Conservation (phyloP, 805 yeast species). For the Komagataella mondaviorum region DNA sequence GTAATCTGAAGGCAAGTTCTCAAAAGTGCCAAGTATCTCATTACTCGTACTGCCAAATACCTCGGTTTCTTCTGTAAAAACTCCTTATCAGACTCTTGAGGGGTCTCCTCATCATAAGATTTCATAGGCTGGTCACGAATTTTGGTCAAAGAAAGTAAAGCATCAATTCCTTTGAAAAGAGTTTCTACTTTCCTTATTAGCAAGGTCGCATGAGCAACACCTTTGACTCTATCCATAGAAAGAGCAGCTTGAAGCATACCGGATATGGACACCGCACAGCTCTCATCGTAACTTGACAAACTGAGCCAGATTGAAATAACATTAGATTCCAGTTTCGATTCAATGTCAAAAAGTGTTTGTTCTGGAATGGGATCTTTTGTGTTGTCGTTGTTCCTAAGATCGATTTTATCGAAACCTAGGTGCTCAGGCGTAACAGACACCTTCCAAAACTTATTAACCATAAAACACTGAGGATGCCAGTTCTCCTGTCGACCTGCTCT, state of each 20-base stretch:
- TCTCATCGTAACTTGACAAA: slow-evolving; percentile 80
- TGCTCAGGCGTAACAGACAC: slow-evolving; percentile 57
- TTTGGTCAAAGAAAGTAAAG: slow-evolving; percentile 18
- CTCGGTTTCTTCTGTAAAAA: slow-evolving; percentile 54
- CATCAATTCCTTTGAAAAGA: slow-evolving; percentile 64
- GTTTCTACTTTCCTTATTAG: slow-evolving; percentile 65
- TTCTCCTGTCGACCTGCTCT: slow-evolving; percentile 87
- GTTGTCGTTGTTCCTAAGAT: neutral
- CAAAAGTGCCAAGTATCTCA: slow-evolving; percentile 75
- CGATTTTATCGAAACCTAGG: slow-evolving; percentile 25
- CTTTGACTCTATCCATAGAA: slow-evolving; percentile 51
- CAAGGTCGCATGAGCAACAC: slow-evolving; percentile 56
- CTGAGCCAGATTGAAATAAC: slow-evolving; percentile 71
- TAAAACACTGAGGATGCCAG: slow-evolving; percentile 99
- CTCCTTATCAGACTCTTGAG: slow-evolving; percentile 5
- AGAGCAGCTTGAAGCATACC: slow-evolving; percentile 84
- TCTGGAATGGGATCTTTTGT: slow-evolving; percentile 15
- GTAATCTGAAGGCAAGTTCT: slow-evolving; percentile 30
- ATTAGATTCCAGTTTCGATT: slow-evolving; percentile 45
- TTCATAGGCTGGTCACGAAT: slow-evolving; percentile 8
- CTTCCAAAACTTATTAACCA: slow-evolving; percentile 96
- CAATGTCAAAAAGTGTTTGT: slow-evolving; percentile 36
- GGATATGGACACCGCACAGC: slow-evolving; percentile 77
- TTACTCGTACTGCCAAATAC: slow-evolving; percentile 76
- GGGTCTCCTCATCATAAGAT: slow-evolving; percentile 2